Evolutionary conservation across 805 yeast genomes (phyloP).

Genomic region (Kluyveromyces starmeri): DNA sequence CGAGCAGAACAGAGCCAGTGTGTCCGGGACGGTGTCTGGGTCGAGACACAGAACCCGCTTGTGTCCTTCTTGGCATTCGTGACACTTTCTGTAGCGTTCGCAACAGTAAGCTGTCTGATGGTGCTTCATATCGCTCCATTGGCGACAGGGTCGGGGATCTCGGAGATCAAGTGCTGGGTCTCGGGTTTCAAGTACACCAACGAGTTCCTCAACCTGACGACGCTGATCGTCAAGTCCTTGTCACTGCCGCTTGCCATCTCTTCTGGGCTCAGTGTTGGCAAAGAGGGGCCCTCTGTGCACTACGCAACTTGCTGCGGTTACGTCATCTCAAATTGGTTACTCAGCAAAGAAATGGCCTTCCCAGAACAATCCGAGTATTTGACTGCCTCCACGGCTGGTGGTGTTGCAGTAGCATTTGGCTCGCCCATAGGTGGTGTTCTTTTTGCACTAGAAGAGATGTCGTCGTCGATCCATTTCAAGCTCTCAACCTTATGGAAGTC

Average conservation of each 20-base stretch:
- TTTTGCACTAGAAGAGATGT: constrained; percentile 84
- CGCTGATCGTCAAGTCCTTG: constrained; percentile 65
- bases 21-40: constrained; percentile 46
- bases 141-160: constrained; percentile 96
- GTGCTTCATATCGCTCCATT: constrained; percentile 71
- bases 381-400: constrained; percentile 93
- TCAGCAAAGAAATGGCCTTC: constrained; percentile 28
- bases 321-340: constrained; percentile 51
- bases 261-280: constrained; percentile 88
- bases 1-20: constrained; percentile 39
- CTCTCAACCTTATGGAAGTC: constrained; percentile 82
- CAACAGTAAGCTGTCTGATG: constrained; percentile 54
- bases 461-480: constrained; percentile 55
- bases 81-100: constrained; percentile 49
- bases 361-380: constrained; percentile 34
- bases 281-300: constrained; percentile 97
- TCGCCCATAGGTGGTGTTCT: constrained; percentile 95
- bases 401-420: constrained; percentile 98
- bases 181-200: constrained; percentile 72
- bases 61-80: constrained; percentile 51
- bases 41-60: constrained; percentile 43
- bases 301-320: constrained; percentile 96
- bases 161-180: constrained; percentile 91
- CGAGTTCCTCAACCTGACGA: constrained; percentile 66
- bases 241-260: constrained; percentile 88